A percentile compares a stretch with the other conserved stretches of the same genome.
phyloP scores from a whole-genome alignment of 1,284 basidiomycete species.

The Meripilus lineatus region DNA sequence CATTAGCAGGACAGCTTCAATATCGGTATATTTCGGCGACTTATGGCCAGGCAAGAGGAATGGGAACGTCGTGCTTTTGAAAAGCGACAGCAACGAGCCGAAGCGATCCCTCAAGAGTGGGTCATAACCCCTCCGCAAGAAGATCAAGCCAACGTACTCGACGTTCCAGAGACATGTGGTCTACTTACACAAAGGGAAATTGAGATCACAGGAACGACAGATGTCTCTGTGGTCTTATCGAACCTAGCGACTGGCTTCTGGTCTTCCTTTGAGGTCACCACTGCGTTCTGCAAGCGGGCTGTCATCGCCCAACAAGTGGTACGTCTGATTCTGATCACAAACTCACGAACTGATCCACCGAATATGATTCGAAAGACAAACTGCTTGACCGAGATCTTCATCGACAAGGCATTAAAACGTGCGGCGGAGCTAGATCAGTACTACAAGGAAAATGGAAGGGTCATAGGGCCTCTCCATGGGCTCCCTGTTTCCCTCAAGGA shows the following conservation, averaged over 20 bases:
- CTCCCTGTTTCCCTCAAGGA: constrained; percentile 46
- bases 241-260: constrained; percentile 33
- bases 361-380: constrained; percentile 28
- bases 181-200: constrained; percentile 38
- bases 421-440: constrained; percentile 40
- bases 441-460: constrained; percentile 30
- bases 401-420: constrained; percentile 37
- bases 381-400: constrained; percentile 43
- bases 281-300: constrained; percentile 44
- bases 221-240: constrained; percentile 25
- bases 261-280: constrained; percentile 33
- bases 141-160: constrained; percentile 32
- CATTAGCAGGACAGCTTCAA: too few relatives aligned
- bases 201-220: constrained; percentile 20
- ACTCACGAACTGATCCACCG: neutral
- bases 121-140: constrained; percentile 27
- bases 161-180: constrained; percentile 37
- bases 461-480: constrained; percentile 45
- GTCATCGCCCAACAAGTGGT: constrained; percentile 49
- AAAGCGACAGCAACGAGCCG: constrained; percentile 37
- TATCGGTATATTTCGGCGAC: too few relatives aligned
- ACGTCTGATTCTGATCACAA: constrained; percentile 17
- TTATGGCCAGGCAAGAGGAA: neutral
- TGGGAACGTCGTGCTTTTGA: constrained; percentile 14
- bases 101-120: constrained; percentile 45